Evolutionary conservation across 73 alveolate genomes (phyloP).

Genomic region (Tetrahymena elliotti): DNA sequence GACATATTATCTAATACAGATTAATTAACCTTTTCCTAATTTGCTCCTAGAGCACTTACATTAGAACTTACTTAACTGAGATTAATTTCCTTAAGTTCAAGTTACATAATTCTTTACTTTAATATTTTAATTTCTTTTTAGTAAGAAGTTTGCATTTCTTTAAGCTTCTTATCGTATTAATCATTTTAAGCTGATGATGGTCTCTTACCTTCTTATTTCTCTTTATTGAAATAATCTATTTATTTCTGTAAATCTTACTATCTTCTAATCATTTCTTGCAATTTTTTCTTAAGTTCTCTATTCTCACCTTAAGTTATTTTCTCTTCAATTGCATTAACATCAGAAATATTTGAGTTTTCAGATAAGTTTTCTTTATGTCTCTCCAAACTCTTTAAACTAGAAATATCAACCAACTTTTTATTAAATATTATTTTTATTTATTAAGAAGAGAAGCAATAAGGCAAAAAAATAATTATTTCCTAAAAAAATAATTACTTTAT

Average conservation of each 20-base stretch:
- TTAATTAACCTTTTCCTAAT: background rate
- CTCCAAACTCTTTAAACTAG: background rate
- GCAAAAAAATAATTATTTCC: too few species aligned
- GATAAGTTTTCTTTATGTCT: background rate
- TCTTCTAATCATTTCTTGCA: background rate
- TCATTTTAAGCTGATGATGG: background rate
- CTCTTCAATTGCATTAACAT: background rate
- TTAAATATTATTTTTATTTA: background rate
- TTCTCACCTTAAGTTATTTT: background rate
- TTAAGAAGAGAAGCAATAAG: too few species aligned
- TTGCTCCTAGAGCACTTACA: background rate
- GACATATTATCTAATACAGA: background rate
- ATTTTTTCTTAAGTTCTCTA: background rate
- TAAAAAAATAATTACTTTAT: background rate
- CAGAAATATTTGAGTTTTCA: background rate
- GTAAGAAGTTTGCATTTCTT: background rate
- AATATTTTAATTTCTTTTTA: background rate
- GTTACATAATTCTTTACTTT: background rate
- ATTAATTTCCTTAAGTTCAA: background rate
- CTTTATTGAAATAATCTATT: background rate
- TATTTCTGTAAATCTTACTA: background rate
- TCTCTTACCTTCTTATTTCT: background rate
- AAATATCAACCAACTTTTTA: background rate
- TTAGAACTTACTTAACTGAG: background rate
- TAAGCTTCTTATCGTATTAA: background rate